phyloP scores from a whole-genome alignment of 768 basidiomycete species.

The Neoboletus magnificus region DNA sequence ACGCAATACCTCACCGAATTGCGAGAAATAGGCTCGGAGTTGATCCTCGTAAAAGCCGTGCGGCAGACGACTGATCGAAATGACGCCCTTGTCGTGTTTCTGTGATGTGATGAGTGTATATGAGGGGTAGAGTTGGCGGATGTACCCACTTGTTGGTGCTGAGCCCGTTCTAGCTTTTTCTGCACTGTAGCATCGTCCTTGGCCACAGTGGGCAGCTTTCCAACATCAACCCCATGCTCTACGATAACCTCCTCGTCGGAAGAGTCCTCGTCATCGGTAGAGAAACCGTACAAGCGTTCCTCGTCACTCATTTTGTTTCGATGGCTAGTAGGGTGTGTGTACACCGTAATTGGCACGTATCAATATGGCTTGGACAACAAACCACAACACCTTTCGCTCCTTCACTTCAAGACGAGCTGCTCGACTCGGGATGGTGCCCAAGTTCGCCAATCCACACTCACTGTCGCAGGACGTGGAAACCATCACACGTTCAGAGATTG shows the following conservation, averaged over 20 bases:
- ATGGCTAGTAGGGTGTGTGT: neutral
- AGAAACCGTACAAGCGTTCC: slow-evolving; percentile 67
- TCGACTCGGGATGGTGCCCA: slow-evolving; percentile 30
- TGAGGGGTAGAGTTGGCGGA: neutral
- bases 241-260: slow-evolving; percentile 72
- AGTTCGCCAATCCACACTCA: slow-evolving; percentile 48
- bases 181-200: slow-evolving; percentile 85
- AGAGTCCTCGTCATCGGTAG: slow-evolving; percentile 70
- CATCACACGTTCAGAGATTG: slow-evolving; percentile 38
- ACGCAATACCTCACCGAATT: slow-evolving; percentile 89
- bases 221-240: slow-evolving; percentile 62
- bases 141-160: slow-evolving; percentile 59
- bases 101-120: neutral
- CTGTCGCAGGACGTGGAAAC: slow-evolving; percentile 30
- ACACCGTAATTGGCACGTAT: no score
- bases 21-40: slow-evolving; percentile 87
- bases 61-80: slow-evolving; percentile 88
- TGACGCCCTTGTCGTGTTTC: slow-evolving; percentile 74
- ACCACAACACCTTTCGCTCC: slow-evolving; percentile 14
- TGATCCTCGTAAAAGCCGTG: slow-evolving; percentile 98
- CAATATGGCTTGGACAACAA: slow-evolving; percentile 10
- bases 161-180: slow-evolving; percentile 56
- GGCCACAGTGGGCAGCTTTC: slow-evolving; percentile 77
- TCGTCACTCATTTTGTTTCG: slow-evolving; percentile 30
- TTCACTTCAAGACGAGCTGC: neutral